These are phyloP conservation scores for Chlorella sp. DNA, from an alignment of 139 green algal species.

Conservation along the genomic window DNA sequence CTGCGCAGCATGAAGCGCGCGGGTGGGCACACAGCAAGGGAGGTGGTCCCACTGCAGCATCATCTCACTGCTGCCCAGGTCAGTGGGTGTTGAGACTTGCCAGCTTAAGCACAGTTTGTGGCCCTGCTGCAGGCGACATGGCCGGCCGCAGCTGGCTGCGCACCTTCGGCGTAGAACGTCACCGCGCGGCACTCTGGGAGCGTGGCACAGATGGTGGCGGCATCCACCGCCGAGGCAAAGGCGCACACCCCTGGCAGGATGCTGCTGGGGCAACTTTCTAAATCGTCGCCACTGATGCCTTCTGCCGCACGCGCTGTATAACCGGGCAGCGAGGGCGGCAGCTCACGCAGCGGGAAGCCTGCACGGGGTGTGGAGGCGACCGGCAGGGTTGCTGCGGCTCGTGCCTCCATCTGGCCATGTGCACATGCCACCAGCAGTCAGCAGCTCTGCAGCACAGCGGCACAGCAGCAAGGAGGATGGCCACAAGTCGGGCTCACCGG, in stretches of 20 bases:
- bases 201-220: background rate
- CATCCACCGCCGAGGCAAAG: background rate
- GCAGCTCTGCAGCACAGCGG: background rate
- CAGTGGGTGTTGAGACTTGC: too few relatives aligned
- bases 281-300: background rate
- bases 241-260: background rate
- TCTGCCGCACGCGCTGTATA: background rate
- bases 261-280: background rate
- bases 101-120: too few relatives aligned
- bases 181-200: background rate
- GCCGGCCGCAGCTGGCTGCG: background rate
- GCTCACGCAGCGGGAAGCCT: background rate
- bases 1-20: background rate
- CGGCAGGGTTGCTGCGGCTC: background rate
- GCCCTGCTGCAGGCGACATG: background rate
- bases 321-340: background rate
- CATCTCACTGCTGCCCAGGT: too few relatives aligned
- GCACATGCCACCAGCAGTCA: background rate
- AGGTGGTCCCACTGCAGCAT: too few relatives aligned
- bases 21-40: too few relatives aligned
- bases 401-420: background rate
- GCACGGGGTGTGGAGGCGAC: background rate
- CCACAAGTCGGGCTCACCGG: background rate
- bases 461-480: background rate
- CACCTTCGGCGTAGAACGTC: background rate